These are phyloP conservation scores for Straminergon stramineum DNA, from an alignment of 225 moss, liverwort and hornwort species.

Conservation along the genomic window DNA sequence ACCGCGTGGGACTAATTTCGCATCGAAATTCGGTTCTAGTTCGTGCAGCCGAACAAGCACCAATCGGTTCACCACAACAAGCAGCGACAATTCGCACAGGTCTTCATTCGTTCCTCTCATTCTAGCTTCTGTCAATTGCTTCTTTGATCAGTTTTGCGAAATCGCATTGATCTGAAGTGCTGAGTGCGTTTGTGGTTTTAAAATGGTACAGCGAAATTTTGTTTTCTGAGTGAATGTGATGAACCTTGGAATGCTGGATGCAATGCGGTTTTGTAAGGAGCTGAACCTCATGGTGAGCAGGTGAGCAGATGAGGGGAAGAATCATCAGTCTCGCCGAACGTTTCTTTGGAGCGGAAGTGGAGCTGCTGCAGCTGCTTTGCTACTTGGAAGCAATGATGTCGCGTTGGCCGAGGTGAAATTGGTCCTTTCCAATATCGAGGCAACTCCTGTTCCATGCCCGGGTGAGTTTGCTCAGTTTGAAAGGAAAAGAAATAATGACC, in stretches of 20 bases:
- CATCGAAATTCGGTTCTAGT: background rate
- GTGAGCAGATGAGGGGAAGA: constrained; percentile 30
- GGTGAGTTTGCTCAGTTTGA: constrained; percentile 2
- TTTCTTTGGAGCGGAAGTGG: constrained; percentile 27
- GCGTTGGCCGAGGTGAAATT: constrained; percentile 57
- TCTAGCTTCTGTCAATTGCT: background rate
- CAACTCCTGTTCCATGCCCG: constrained; percentile 48
- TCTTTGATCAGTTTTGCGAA: background rate
- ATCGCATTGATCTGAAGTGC: background rate
- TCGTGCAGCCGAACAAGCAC: background rate
- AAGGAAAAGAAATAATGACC: background rate
- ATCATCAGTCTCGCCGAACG: constrained; percentile 9
- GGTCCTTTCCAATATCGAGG: constrained; percentile 46
- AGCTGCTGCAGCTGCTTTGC: constrained; percentile 27
- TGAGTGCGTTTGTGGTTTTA: background rate
- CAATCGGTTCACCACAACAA: background rate
- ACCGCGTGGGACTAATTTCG: background rate
- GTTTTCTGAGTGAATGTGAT: background rate
- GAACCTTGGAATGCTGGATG: background rate
- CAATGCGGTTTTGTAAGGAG: constrained; percentile 21
- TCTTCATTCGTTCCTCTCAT: background rate
- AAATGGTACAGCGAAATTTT: background rate
- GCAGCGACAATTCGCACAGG: background rate
- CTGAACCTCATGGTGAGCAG: constrained; percentile 55
- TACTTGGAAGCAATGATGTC: constrained; percentile 26